Conservation (phyloP, 495 filamentous ascomycete species). For the Aspergillus mulundensis region DNA sequence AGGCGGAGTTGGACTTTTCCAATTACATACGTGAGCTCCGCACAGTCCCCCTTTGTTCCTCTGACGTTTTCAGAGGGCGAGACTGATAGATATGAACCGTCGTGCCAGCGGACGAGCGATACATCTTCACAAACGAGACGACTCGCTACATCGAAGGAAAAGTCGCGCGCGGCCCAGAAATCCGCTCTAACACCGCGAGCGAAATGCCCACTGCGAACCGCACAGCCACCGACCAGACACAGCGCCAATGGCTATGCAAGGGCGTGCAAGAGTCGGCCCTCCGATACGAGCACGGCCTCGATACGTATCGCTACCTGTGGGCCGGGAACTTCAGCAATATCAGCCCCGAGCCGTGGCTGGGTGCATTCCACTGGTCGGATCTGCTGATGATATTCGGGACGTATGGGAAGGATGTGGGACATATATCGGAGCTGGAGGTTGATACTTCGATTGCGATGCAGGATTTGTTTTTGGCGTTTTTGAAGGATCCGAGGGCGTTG, state of each 20-base stretch:
- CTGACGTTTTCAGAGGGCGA: too few species aligned
- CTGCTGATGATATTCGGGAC: constrained; percentile 44
- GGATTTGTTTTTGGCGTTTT: constrained; percentile 27
- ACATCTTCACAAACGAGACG: background rate
- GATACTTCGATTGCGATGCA: constrained; percentile 37
- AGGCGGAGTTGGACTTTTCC: constrained; percentile 32
- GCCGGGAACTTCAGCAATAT: constrained; percentile 44
- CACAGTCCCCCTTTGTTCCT: too few species aligned
- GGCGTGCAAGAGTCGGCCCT: constrained; percentile 26
- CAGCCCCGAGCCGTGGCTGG: constrained; percentile 37
- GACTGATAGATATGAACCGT: too few species aligned
- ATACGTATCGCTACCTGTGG: constrained; percentile 21
- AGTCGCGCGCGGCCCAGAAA: constrained; percentile 26
- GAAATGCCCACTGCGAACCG: background rate
- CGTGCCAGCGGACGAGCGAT: background rate
- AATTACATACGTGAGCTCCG: background rate
- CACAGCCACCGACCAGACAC: background rate
- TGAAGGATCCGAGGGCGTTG: constrained; percentile 12
- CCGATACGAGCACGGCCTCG: constrained; percentile 14
- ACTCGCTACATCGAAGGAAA: constrained; percentile 11
- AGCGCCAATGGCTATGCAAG: constrained; percentile 6
- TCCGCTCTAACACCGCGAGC: constrained; percentile 34
- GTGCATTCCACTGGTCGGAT: constrained; percentile 45
- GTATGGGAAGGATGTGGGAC: constrained; percentile 26
- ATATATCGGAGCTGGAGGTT: constrained; percentile 24